Base-by-base conservation (phyloP, 306 rosid genomes). In the Fragaria vesca region DNA sequence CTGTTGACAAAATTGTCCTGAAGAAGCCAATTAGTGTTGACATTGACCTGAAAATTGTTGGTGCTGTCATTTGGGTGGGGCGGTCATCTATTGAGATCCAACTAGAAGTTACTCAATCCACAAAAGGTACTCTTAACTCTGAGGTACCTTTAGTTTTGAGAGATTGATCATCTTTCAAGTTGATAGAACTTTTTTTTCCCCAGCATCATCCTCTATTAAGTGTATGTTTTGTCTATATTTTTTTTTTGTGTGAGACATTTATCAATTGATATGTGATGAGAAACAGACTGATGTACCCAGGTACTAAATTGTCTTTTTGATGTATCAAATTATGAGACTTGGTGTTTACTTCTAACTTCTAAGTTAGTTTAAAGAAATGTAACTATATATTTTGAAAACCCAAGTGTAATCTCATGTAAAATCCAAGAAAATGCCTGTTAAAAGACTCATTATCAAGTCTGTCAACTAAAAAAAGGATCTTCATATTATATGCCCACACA, bases 1-100 rank as follows among this genome's bases (percentile, higher is more conserved):
- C 98, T 40, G 97, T 95, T 17, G 98, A 95, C 81, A 95, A 88
- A 88, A 95, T 95, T 83, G 89, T 92, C 9, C 76, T 95, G 73
- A 92, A 95, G 89, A 95, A 88, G 82, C 88, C 99, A 1, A 90
- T 95, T 71, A 89, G 96, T 85, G 99, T 93, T 70, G 78, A 83
- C 85, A 78, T 62, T 71, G 98, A 94, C 83, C 87, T 94, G 83
- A 89, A 83, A 42, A 89, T 94, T 61, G 91, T 87, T 81, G 98
- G 98, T 83, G 83, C 95, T 78, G 97, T 94, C 76, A 86, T 94
- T 71, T 94, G 97, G 97, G 97, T 94, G 73, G 97, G 98, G 6
- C 86, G 89, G 75, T 94, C 98, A 58, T 94, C 98, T 36, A 94
- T 94, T 48, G 97, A 94, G 82, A 89, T 94, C 81, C 97, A 89